These are phyloP conservation scores for Striga asiatica DNA, from an alignment of 257 asterid species.

Conservation along the genomic window DNA sequence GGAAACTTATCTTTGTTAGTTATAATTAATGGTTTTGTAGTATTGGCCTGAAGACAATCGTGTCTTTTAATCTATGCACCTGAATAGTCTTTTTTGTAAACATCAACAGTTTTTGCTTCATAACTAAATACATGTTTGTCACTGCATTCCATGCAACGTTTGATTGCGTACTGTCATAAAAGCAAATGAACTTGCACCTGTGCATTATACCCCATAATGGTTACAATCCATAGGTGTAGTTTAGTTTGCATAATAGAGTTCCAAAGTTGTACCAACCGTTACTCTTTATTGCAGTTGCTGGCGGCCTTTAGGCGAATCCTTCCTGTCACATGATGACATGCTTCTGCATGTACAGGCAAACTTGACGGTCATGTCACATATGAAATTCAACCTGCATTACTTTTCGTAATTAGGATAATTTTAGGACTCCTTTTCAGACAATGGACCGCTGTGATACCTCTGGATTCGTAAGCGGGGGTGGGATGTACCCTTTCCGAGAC, in stretches of 20 bases:
- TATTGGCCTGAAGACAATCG: too few species aligned
- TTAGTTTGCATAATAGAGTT: neutral
- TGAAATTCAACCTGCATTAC: slow-evolving; percentile 17
- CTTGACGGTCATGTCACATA: slow-evolving; percentile 5
- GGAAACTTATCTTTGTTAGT: too few species aligned
- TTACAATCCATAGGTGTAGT: neutral
- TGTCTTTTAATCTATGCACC: slow-evolving; percentile 10
- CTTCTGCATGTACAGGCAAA: slow-evolving; percentile 15
- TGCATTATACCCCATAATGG: neutral
- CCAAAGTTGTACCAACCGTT: too few species aligned
- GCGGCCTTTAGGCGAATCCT: slow-evolving; percentile 12
- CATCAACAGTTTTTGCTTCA: neutral
- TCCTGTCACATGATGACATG: slow-evolving; percentile 41
- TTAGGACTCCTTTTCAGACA: slow-evolving; percentile 13
- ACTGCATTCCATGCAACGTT: neutral
- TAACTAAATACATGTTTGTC: neutral
- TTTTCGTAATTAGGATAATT: slow-evolving; percentile 22
- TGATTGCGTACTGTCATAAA: neutral
- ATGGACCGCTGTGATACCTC: slow-evolving; percentile 97
- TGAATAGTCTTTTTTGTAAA: neutral
- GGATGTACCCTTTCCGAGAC: slow-evolving; percentile 53
- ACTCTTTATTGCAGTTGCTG: slow-evolving; percentile 4
- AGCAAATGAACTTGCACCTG: neutral
- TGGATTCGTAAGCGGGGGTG: slow-evolving; percentile 96
- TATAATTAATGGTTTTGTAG: too few species aligned